These are phyloP conservation scores for Kitagawia praeruptora DNA, from an alignment of 129 eudicot species.

Conservation along the genomic window DNA sequence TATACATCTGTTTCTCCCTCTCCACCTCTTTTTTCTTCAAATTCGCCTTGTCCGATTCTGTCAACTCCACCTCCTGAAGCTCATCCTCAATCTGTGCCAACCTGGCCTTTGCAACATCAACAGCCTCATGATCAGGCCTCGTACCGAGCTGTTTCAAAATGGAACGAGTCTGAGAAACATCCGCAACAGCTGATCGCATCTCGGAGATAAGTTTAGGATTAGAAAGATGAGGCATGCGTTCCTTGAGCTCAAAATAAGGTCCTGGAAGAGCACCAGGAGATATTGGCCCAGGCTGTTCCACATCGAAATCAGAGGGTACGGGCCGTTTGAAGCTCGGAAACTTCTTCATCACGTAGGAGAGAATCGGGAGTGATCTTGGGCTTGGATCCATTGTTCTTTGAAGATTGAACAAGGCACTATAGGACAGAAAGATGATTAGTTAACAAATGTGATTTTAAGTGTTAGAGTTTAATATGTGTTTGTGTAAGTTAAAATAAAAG, in stretches of 20 bases:
- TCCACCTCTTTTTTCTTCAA: slow-evolving; percentile 28
- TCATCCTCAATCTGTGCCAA: slow-evolving; percentile 49
- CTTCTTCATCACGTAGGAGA: slow-evolving; percentile 68
- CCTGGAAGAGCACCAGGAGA: slow-evolving; percentile 18
- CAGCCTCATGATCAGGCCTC: slow-evolving; percentile 79
- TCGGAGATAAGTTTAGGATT: slow-evolving; percentile 53
- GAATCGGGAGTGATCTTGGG: slow-evolving; percentile 64
- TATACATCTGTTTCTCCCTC: slow-evolving; percentile 43
- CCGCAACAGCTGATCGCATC: slow-evolving; percentile 59
- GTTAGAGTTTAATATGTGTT: not conserved
- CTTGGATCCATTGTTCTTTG: slow-evolving; percentile 56
- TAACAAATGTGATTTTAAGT: not conserved
- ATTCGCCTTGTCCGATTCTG: slow-evolving; percentile 21
- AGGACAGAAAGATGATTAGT: slow-evolving; percentile 5
- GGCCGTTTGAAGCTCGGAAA: slow-evolving; percentile 36
- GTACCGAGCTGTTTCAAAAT: slow-evolving; percentile 51
- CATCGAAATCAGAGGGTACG: slow-evolving; percentile 34
- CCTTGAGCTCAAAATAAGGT: slow-evolving; percentile 37
- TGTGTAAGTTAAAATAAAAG: no score
- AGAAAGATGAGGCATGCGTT: slow-evolving; percentile 37
- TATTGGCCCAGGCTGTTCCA: slow-evolving; percentile 33
- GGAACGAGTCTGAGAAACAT: slow-evolving; percentile 68
- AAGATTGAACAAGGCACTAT: not conserved
- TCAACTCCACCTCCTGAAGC: slow-evolving; percentile 48
- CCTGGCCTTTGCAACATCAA: slow-evolving; percentile 50